Conservation (phyloP, 2,329 filamentous ascomycete species). For the Aureobasidium sp. region DNA sequence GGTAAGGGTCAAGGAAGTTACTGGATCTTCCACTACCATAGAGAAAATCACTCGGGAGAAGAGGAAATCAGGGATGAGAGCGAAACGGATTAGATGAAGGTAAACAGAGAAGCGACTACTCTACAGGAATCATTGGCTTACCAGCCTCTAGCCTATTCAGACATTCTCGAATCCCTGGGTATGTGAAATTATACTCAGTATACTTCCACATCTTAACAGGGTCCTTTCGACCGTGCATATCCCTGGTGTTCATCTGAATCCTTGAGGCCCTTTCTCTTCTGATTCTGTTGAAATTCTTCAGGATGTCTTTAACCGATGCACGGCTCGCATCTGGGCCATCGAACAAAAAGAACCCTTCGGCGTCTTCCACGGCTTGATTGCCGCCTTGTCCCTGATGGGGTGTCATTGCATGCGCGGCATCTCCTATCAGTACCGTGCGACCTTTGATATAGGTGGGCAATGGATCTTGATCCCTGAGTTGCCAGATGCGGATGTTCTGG, state of each 20-base stretch:
- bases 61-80: no score
- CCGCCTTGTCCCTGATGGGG: conserved; percentile 38
- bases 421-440: conserved; percentile 24
- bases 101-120: no score
- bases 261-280: neutral
- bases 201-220: neutral
- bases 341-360: conserved; percentile 28
- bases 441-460: conserved; percentile 29
- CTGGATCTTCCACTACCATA: no score
- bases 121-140: no score
- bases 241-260: neutral
- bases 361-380: conserved; percentile 36
- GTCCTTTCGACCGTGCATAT: neutral
- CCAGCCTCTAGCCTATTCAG: no score
- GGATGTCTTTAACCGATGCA: neutral
- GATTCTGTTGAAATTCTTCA: neutral
- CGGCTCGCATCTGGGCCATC: neutral
- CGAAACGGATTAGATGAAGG: no score
- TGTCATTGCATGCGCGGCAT: conserved; percentile 32
- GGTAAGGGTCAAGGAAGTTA: no score
- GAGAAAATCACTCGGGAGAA: no score
- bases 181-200: neutral
- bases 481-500: conserved; percentile 35
- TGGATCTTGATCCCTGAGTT: conserved; percentile 37
- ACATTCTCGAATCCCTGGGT: neutral